phyloP scores from a whole-genome alignment of 1,139 yeast genomes.

The Meyerozyma guilliermondii region DNA sequence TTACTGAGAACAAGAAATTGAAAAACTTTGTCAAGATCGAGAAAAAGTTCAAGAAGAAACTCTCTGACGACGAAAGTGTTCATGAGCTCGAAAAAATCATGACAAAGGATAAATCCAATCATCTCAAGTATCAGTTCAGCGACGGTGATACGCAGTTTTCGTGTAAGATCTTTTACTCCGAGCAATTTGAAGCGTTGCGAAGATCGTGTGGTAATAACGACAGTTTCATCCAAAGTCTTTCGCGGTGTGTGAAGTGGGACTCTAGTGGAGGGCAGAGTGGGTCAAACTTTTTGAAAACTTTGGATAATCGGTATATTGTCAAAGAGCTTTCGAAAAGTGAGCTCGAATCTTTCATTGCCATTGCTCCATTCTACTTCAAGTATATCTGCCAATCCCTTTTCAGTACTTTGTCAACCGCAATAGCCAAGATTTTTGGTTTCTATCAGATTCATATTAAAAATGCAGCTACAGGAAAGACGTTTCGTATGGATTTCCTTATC shows the following conservation, averaged over 20 bases:
- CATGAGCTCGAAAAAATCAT: slow-evolving; percentile 55
- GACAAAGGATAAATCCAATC: slow-evolving; percentile 82
- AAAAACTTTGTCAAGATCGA: slow-evolving; percentile 39
- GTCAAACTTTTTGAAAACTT: slow-evolving; percentile 84
- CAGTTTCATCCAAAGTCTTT: slow-evolving; percentile 78
- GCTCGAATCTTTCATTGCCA: slow-evolving; percentile 86
- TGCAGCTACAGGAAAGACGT: slow-evolving; percentile 65
- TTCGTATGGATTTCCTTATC: slow-evolving; percentile 85
- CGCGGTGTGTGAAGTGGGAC: slow-evolving; percentile 94
- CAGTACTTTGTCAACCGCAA: slow-evolving; percentile 89
- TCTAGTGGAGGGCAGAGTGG: slow-evolving; percentile 97
- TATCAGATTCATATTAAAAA: slow-evolving; percentile 88
- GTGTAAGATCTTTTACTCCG: slow-evolving; percentile 92
- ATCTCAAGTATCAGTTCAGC: slow-evolving; percentile 83
- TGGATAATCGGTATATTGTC: slow-evolving; percentile 84
- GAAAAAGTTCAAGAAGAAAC: slow-evolving; percentile 37
- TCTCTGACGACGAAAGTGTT: slow-evolving; percentile 13
- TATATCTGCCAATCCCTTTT: slow-evolving; percentile 94
- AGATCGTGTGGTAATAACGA: slow-evolving; percentile 75
- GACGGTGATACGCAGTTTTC: slow-evolving; percentile 81
- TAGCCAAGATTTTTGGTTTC: slow-evolving; percentile 93
- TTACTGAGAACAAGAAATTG: slow-evolving; percentile 29
- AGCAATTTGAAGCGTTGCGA: slow-evolving; percentile 93
- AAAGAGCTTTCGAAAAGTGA: slow-evolving; percentile 88
- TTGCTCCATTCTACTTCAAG: slow-evolving; percentile 95